Percentiles rank a stretch among this genome's conserved stretches.
Conservation (phyloP, 805 yeast genomes). For the Hemisphaericaspora nanyangensis region DNA sequence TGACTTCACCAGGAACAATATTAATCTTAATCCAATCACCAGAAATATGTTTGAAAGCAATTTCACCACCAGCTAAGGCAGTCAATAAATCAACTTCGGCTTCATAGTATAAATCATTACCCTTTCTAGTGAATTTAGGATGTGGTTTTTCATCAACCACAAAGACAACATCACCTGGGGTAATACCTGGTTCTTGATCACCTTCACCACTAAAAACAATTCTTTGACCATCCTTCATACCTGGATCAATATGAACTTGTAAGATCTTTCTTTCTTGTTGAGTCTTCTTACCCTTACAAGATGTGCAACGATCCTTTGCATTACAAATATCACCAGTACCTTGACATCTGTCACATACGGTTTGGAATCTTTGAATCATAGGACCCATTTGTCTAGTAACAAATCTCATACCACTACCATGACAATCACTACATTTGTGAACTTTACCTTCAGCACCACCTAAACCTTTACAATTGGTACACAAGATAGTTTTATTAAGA, state of each 20-base stretch:
- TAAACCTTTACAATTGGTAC: slow-evolving; percentile 86
- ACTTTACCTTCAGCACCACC: slow-evolving; percentile 95
- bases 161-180: slow-evolving; percentile 96
- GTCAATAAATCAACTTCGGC: slow-evolving; percentile 89
- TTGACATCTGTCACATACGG: slow-evolving; percentile 85
- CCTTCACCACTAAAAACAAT: slow-evolving; percentile 93
- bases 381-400: slow-evolving; percentile 99
- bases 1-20: slow-evolving; percentile 88
- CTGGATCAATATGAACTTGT: slow-evolving; percentile 93
- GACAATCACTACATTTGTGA: slow-evolving; percentile 80
- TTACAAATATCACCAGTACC: slow-evolving; percentile 90
- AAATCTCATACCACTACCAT: slow-evolving; percentile 87
- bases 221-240: slow-evolving; percentile 93
- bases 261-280: slow-evolving; percentile 84
- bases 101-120: slow-evolving; percentile 79
- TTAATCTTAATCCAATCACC: slow-evolving; percentile 86
- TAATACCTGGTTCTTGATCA: slow-evolving; percentile 91
- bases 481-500: slow-evolving; percentile 83
- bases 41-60: slow-evolving; percentile 82
- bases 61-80: slow-evolving; percentile 94
- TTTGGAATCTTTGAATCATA: slow-evolving; percentile 96
- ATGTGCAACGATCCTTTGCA: slow-evolving; percentile 82
- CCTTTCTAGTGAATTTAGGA: slow-evolving; percentile 77
- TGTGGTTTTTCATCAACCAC: slow-evolving; percentile 90
- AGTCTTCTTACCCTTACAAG: slow-evolving; percentile 87